phyloP scores from a whole-genome alignment of 352 stramenopile species.

The Globisporangium perplexum region DNA sequence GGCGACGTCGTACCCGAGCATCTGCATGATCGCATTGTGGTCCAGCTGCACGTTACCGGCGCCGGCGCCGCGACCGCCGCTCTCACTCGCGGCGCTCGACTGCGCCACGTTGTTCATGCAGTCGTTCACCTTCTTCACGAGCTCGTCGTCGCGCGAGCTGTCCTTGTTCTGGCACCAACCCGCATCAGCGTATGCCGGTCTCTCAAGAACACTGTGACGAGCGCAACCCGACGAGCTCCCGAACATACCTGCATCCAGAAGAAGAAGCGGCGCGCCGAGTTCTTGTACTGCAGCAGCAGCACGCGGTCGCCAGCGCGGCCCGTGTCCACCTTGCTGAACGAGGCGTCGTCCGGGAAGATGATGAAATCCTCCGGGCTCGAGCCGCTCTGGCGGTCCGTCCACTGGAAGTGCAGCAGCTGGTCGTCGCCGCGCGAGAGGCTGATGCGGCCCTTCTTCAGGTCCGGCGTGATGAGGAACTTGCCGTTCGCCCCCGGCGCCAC shows the following conservation, averaged over 20 bases:
- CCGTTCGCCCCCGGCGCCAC: conserved; percentile 61
- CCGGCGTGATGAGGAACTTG: conserved; percentile 86
- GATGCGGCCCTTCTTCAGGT: conserved; percentile 89
- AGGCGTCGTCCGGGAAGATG: conserved; percentile 89
- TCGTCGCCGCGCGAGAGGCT: conserved; percentile 84
- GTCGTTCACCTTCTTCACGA: conserved; percentile 85
- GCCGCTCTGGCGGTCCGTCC: conserved; percentile 86
- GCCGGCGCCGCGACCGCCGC: conserved; percentile 20
- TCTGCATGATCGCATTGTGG: conserved; percentile 90
- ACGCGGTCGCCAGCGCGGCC: conserved; percentile 82
- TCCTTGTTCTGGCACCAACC: conserved; percentile 91
- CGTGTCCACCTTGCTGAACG: conserved; percentile 87
- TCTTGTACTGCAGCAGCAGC: conserved; percentile 92
- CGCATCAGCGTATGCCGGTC: too few species aligned
- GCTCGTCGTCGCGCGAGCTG: conserved; percentile 79
- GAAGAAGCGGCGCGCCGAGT: conserved; percentile 89
- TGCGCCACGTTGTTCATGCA: conserved; percentile 84
- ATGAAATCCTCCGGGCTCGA: conserved; percentile 89
- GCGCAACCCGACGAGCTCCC: too few species aligned
- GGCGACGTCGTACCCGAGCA: conserved; percentile 52
- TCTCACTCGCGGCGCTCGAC: conserved; percentile 21
- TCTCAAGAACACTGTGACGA: not conserved
- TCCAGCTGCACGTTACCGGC: conserved; percentile 74
- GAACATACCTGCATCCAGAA: conserved; percentile 92
- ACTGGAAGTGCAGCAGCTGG: conserved; percentile 91